Evolutionary conservation across 1,284 basidiomycete species (phyloP).

Genomic region (Apiotrichum sp.): DNA sequence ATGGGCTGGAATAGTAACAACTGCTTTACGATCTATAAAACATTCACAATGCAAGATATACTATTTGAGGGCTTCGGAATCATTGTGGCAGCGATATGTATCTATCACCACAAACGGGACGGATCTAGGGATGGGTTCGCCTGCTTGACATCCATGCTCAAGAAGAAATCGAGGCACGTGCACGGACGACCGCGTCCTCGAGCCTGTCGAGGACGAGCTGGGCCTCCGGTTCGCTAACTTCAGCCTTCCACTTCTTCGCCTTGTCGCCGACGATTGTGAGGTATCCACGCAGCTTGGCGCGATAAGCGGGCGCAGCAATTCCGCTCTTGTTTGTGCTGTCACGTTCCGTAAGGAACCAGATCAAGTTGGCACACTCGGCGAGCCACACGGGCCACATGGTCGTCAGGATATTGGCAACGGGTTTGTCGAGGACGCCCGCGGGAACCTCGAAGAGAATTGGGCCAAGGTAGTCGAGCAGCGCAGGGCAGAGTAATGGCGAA

Average conservation of each 20-base stretch:
- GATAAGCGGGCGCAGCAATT: slow-evolving; percentile 26
- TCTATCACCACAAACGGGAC: no score
- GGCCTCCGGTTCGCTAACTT: background rate
- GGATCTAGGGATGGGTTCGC: no score
- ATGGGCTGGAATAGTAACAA: no score
- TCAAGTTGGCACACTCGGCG: slow-evolving; percentile 22
- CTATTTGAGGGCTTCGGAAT: no score
- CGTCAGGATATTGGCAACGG: slow-evolving; percentile 13
- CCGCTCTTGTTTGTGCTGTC: slow-evolving; percentile 13
- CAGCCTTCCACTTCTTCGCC: slow-evolving; percentile 8
- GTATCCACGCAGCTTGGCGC: slow-evolving; percentile 18
- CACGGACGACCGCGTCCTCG: slow-evolving; percentile 8
- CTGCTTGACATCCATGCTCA: no score
- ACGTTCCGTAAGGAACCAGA: slow-evolving; percentile 13
- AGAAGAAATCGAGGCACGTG: background rate
- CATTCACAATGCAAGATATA: no score
- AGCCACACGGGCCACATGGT: slow-evolving; percentile 28
- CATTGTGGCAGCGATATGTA: no score
- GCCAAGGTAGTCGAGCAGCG: slow-evolving; percentile 14
- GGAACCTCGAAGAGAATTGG: slow-evolving; percentile 21
- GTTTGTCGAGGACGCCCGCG: slow-evolving; percentile 12
- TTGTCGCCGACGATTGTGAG: slow-evolving; percentile 1
- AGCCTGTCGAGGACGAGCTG: slow-evolving; percentile 11
- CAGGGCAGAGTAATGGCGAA: slow-evolving; percentile 8
- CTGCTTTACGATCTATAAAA: no score